phyloP scores from a whole-genome alignment of 2,329 filamentous ascomycete species.

The Paracoccidioides lutzii region DNA sequence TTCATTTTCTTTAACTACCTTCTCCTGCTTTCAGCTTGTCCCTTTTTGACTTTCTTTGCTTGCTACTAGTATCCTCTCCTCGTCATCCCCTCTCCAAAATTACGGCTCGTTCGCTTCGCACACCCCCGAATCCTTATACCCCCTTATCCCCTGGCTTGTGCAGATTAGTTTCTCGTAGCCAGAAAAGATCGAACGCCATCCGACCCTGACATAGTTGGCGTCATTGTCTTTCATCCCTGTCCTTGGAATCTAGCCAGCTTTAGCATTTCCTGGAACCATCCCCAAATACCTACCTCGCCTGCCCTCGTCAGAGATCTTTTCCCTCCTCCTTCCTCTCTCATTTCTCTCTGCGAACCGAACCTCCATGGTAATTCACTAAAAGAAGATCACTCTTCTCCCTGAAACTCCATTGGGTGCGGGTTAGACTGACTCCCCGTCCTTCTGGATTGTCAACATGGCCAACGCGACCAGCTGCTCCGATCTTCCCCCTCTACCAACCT shows the following conservation, averaged over 20 bases:
- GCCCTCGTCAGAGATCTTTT: background rate
- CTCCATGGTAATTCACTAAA: background rate
- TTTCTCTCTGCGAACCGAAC: background rate
- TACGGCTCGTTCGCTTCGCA: no score
- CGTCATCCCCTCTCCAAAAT: background rate
- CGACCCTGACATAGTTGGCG: no score
- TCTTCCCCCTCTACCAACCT: conserved; percentile 76
- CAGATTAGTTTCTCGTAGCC: no score
- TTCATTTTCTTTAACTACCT: background rate
- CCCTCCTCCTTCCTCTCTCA: background rate
- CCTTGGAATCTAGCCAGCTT: no score
- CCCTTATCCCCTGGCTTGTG: no score
- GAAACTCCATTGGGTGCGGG: background rate
- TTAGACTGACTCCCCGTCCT: background rate
- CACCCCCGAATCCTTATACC: no score
- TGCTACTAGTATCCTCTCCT: background rate
- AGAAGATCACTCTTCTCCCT: background rate
- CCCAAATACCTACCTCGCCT: no score
- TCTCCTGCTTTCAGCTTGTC: background rate
- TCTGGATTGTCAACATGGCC: conserved; percentile 4
- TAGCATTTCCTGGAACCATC: no score
- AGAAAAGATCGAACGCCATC: no score
- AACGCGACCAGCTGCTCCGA: conserved; percentile 33
- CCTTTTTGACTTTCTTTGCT: background rate
- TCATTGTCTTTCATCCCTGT: no score